phyloP scores from a whole-genome alignment of 2,329 filamentous ascomycete species.

The Pseudogymnoascus sp. region DNA sequence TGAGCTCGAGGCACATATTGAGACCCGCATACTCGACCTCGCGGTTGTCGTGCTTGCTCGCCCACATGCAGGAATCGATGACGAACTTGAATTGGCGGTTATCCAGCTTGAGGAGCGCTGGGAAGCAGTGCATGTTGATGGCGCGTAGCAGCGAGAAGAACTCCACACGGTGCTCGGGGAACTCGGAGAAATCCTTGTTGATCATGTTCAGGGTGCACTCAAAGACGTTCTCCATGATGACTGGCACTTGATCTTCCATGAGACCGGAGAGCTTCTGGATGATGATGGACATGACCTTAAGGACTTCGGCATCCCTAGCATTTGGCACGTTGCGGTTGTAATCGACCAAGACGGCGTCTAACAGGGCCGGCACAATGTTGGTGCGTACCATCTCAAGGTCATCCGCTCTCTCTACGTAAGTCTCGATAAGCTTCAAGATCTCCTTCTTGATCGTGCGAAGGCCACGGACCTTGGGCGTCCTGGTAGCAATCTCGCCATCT shows the following conservation, averaged over 20 bases:
- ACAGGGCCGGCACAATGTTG: slow-evolving; percentile 89
- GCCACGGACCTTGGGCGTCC: slow-evolving; percentile 93
- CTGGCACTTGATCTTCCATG: slow-evolving; percentile 97
- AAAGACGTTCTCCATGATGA: slow-evolving; percentile 97
- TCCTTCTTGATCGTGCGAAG: slow-evolving; percentile 98
- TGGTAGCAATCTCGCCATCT: slow-evolving; percentile 87
- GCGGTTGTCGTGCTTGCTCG: slow-evolving; percentile 99
- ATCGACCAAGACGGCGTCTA: slow-evolving; percentile 89
- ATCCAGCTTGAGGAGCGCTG: slow-evolving; percentile 84
- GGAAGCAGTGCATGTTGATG: slow-evolving; percentile 97
- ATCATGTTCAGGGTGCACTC: slow-evolving; percentile 99
- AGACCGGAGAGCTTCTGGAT: slow-evolving; percentile 90
- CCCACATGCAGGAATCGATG: slow-evolving; percentile 99
- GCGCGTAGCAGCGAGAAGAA: slow-evolving; percentile 96
- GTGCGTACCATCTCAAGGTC: slow-evolving; percentile 87
- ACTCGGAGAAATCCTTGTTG: slow-evolving; percentile 99
- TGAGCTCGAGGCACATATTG: slow-evolving; percentile 95
- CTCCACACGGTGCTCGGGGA: slow-evolving; percentile 96
- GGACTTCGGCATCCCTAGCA: slow-evolving; percentile 89
- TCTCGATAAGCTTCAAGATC: slow-evolving; percentile 95
- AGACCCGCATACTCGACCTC: slow-evolving; percentile 94
- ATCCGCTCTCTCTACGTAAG: slow-evolving; percentile 95
- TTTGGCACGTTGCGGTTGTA: slow-evolving; percentile 97
- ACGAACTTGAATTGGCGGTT: slow-evolving; percentile 98
- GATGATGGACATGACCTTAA: slow-evolving; percentile 96